phyloP scores from a whole-genome alignment of 306 rosid species.

The Acacia confusa region DNA sequence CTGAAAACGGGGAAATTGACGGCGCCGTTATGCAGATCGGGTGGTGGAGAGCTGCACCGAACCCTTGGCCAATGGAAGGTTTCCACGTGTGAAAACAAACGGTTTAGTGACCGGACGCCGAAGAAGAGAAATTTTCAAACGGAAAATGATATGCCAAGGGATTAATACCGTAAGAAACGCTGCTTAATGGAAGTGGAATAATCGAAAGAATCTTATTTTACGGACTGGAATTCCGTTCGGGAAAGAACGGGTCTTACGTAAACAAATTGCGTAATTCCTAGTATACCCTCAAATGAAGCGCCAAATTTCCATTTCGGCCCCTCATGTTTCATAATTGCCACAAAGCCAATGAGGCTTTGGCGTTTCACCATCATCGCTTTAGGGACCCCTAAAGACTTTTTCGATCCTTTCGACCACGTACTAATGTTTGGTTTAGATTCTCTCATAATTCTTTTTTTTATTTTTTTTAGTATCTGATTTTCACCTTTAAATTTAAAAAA shows the following conservation, averaged over 20 bases:
- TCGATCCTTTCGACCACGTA: neutral
- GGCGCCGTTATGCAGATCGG: constrained; percentile 23
- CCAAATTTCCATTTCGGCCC: neutral
- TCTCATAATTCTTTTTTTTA: no score
- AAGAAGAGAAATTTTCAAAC: neutral
- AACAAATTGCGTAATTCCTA: constrained; percentile 14
- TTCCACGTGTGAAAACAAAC: constrained; percentile 37
- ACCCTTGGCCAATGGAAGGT: constrained; percentile 7
- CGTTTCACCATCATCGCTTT: neutral
- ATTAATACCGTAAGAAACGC: neutral
- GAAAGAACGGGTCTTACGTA: constrained; percentile 28
- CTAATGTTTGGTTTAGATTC: no score
- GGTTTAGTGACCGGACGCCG: neutral
- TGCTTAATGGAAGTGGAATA: neutral
- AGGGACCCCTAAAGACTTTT: neutral
- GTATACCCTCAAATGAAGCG: neutral
- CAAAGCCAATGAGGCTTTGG: constrained; percentile 1
- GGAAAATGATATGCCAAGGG: neutral
- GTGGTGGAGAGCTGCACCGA: constrained; percentile 31
- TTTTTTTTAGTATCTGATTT: no score
- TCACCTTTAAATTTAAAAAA: no score
- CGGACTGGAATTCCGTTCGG: constrained; percentile 36
- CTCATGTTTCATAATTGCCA: neutral
- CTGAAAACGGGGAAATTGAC: constrained; percentile 19
- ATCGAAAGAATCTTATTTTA: constrained; percentile 7